phyloP scores from a whole-genome alignment of 2,329 filamentous ascomycete genomes.

The Laburnicola sp. region DNA sequence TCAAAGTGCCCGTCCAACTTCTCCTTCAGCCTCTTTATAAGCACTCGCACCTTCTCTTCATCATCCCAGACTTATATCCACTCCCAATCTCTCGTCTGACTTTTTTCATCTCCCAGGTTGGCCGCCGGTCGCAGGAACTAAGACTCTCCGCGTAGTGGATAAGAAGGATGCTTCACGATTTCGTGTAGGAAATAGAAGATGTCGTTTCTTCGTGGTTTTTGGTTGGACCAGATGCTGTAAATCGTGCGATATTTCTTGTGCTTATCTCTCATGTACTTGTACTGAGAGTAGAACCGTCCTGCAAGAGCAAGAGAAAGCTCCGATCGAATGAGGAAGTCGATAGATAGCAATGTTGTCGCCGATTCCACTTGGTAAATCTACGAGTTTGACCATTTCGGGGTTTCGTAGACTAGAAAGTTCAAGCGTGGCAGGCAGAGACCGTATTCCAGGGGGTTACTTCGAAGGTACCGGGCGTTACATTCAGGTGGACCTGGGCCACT shows the following conservation, averaged over 20 bases:
- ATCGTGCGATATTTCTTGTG: background rate
- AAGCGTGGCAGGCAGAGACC: too few species aligned
- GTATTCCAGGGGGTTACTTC: too few species aligned
- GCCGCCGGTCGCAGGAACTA: constrained; percentile 1
- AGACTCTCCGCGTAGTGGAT: background rate
- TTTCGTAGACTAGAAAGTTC: too few species aligned
- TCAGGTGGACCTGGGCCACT: too few species aligned
- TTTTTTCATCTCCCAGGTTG: background rate
- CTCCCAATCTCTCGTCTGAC: background rate
- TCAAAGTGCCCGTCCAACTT: background rate
- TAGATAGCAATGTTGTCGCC: background rate
- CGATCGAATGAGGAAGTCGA: background rate
- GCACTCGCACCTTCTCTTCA: background rate
- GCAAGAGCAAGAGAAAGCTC: background rate
- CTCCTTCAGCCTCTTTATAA: background rate
- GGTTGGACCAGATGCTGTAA: background rate
- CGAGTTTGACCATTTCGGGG: background rate
- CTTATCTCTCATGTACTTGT: background rate
- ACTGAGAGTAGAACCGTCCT: background rate
- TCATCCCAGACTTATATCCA: background rate
- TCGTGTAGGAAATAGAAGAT: background rate
- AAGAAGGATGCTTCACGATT: background rate
- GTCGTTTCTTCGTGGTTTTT: background rate
- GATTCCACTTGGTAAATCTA: background rate
- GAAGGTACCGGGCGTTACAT: too few species aligned